Percentiles rank a stretch among this genome's conserved stretches.
phyloP scores from a whole-genome alignment of 1,284 basidiomycete genomes.

The Schizophyllum commune region DNA sequence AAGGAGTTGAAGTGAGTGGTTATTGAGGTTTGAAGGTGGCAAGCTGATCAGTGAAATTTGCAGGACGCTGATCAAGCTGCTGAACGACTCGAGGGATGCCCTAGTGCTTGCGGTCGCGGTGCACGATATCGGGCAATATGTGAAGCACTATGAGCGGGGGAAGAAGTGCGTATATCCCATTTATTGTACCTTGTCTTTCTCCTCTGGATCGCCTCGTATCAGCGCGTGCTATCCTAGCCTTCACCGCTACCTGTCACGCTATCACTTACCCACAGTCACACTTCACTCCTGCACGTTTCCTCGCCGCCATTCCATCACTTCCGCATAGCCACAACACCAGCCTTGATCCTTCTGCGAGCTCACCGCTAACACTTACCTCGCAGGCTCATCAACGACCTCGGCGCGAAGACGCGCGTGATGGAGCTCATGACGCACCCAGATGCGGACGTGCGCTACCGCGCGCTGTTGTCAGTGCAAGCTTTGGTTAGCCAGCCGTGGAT shows the following conservation, averaged over 20 bases:
- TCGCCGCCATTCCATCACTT: no score
- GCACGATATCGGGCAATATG: constrained; percentile 91
- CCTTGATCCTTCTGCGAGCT: not conserved
- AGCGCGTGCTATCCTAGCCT: no score
- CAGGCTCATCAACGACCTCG: constrained; percentile 76
- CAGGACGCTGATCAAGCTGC: constrained; percentile 66
- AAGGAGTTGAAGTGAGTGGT: constrained; percentile 69
- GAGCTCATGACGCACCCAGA: constrained; percentile 88
- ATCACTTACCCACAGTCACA: no score
- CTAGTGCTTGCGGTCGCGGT: constrained; percentile 81
- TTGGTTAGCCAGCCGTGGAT: constrained; percentile 78
- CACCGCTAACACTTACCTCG: not conserved
- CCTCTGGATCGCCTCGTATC: constrained; percentile 9
- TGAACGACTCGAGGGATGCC: constrained; percentile 68
- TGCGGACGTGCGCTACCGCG: constrained; percentile 87
- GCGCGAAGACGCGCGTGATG: constrained; percentile 90
- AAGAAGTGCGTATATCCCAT: constrained; percentile 65
- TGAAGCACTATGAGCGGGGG: constrained; percentile 82
- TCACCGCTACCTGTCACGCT: not conserved
- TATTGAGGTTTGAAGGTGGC: not conserved
- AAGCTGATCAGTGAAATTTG: not conserved
- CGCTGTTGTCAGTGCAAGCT: constrained; percentile 77
- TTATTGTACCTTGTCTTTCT: not conserved
- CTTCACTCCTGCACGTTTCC: no score
- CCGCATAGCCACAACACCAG: no score